Evolutionary conservation across 345 rosid species (phyloP).

Genomic region (Pistacia integerrima): DNA sequence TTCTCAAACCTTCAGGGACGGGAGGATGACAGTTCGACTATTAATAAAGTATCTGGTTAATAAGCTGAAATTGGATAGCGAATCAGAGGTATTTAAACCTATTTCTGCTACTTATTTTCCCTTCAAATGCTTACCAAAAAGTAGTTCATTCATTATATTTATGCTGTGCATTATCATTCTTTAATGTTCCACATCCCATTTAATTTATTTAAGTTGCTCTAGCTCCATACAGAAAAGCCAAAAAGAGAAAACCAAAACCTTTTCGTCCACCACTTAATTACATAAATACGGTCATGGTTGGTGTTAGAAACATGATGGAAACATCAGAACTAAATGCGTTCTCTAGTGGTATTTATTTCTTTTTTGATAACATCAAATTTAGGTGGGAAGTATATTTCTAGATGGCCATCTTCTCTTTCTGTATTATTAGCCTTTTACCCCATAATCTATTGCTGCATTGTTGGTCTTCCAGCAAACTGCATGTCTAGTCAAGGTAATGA

Average conservation of each 20-base stretch:
- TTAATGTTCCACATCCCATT: conserved; percentile 10
- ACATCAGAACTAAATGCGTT: conserved; percentile 53
- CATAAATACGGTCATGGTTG: conserved; percentile 29
- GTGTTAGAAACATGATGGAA: conserved; percentile 58
- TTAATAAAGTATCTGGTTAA: conserved; percentile 87
- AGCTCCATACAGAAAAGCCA: conserved; percentile 1
- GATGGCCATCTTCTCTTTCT: conserved; percentile 37
- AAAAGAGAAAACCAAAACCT: conserved; percentile 24
- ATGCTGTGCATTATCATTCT: conserved; percentile 16
- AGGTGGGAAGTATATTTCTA: conserved; percentile 56
- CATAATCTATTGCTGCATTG: conserved; percentile 21
- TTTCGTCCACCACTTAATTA: conserved; percentile 13
- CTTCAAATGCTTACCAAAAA: conserved; percentile 8
- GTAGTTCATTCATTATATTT: background rate
- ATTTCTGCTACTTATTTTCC: conserved; percentile 21
- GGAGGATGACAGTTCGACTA: conserved; percentile 88
- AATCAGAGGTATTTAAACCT: conserved; percentile 79
- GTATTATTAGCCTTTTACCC: conserved; percentile 25
- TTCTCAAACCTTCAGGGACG: conserved; percentile 54
- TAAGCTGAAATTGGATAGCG: conserved; percentile 87
- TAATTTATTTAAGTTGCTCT: background rate
- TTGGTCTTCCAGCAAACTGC: conserved; percentile 19
- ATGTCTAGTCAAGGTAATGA: conserved; percentile 30
- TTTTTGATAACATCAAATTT: conserved; percentile 30
- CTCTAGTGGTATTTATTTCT: conserved; percentile 22